Evolutionary conservation across 148 eudicot genomes (phyloP).

Genomic region (Chenopodium album): DNA sequence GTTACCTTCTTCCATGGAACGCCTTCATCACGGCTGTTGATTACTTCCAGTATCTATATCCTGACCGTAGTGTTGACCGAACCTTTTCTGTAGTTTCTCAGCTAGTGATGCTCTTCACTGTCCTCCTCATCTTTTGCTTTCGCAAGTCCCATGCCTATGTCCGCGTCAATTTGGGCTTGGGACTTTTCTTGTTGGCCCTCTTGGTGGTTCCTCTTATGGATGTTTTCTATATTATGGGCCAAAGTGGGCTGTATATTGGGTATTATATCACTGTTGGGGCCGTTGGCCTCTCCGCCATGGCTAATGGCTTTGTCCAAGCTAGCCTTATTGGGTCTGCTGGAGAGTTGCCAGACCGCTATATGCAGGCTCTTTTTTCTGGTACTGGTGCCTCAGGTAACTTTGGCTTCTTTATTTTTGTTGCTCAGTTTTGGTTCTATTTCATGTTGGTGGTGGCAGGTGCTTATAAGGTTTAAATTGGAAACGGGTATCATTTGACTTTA

Average conservation of each 20-base stretch:
- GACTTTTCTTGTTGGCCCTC: conserved; percentile 48
- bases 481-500: background rate
- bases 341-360: conserved; percentile 70
- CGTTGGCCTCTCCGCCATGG: conserved; percentile 57
- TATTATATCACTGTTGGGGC: conserved; percentile 60
- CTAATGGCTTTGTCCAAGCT: conserved; percentile 80
- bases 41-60: conserved; percentile 77
- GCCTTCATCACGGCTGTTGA: conserved; percentile 79
- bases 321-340: conserved; percentile 74
- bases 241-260: conserved; percentile 47
- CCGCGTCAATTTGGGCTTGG: conserved; percentile 65
- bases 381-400: conserved; percentile 69
- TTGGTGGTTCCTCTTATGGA: conserved; percentile 67
- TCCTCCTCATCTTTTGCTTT: conserved; percentile 36
- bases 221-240: conserved; percentile 47
- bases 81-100: conserved; percentile 58
- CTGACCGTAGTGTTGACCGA: conserved; percentile 57
- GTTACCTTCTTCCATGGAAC: conserved; percentile 70
- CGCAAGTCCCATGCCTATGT: conserved; percentile 23
- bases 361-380: conserved; percentile 73
- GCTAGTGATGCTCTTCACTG: conserved; percentile 41
- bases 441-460: background rate
- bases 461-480: background rate
- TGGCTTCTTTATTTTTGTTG: background rate
- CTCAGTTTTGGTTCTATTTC: background rate